Conservation (phyloP, 805 yeast genomes). For the Wickerhamiella occidentalis region DNA sequence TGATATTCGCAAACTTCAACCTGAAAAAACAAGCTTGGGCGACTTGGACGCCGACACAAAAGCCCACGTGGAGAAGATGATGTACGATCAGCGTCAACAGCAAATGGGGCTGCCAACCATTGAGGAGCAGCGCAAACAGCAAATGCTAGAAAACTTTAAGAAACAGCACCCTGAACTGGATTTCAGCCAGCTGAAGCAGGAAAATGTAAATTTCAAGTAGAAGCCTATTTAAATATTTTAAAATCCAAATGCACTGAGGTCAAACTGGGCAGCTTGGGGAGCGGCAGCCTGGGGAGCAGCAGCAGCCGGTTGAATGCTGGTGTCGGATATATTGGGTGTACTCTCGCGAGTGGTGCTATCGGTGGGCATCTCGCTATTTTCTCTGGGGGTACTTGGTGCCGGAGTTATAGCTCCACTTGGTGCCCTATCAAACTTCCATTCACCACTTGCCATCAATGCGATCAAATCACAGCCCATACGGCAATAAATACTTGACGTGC, state of each 20-base stretch:
- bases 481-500: constrained; percentile 54
- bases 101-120: constrained; percentile 30
- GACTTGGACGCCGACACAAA: constrained; percentile 35
- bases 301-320: not conserved
- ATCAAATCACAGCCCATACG: constrained; percentile 89
- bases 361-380: not conserved
- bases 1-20: constrained; percentile 32
- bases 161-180: constrained; percentile 35
- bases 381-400: not conserved
- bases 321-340: constrained; percentile 39
- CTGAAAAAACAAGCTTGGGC: constrained; percentile 31
- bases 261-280: constrained; percentile 39
- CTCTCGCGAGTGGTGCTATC: constrained; percentile 38
- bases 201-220: constrained; percentile 11
- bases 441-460: constrained; percentile 46
- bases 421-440: constrained; percentile 47
- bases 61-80: constrained; percentile 37
- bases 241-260: constrained; percentile 61
- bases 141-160: constrained; percentile 30
- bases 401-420: not conserved
- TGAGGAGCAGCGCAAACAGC: constrained; percentile 29
- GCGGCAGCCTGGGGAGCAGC: not conserved
- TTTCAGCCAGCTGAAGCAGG: constrained; percentile 28
- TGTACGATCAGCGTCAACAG: constrained; percentile 36
- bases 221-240: constrained; percentile 22